A percentile compares a stretch with the other conserved stretches of the same genome.
phyloP scores from a whole-genome alignment of 257 asterid genomes.

The Scutellaria galericulata region DNA sequence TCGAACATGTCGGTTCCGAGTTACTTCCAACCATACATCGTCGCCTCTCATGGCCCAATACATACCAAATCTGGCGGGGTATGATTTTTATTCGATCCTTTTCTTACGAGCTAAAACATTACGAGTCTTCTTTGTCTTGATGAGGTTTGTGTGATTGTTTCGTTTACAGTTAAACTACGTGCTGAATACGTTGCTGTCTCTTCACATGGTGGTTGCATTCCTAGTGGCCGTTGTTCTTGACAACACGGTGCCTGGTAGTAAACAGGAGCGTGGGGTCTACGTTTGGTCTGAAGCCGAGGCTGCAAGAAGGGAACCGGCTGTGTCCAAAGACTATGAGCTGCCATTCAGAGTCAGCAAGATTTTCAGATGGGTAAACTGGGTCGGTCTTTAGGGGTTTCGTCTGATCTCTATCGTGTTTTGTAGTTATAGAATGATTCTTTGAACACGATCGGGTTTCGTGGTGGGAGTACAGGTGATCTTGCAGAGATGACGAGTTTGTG shows the following conservation, averaged over 20 bases:
- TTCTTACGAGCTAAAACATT: neutral
- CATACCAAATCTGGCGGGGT: constrained; percentile 79
- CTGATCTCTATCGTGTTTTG: constrained; percentile 22
- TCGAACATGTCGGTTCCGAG: constrained; percentile 79
- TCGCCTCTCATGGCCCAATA: constrained; percentile 94
- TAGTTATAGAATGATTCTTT: constrained; percentile 31
- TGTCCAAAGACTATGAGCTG: constrained; percentile 76
- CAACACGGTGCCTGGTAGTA: constrained; percentile 92
- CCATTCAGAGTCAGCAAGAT: constrained; percentile 83
- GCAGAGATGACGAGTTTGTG: constrained; percentile 43
- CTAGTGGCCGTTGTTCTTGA: constrained; percentile 79
- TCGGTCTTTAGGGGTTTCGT: constrained; percentile 59
- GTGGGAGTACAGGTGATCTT: constrained; percentile 34
- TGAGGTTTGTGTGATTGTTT: neutral
- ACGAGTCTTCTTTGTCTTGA: too few relatives aligned
- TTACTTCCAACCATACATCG: constrained; percentile 81
- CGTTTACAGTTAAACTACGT: constrained; percentile 71
- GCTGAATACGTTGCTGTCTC: constrained; percentile 79
- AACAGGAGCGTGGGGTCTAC: constrained; percentile 90
- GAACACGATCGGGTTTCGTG: constrained; percentile 34
- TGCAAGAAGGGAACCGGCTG: constrained; percentile 94
- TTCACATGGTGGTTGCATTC: constrained; percentile 92
- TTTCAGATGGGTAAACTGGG: constrained; percentile 99
- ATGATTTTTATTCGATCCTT: constrained; percentile 8
- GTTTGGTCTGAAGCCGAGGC: constrained; percentile 91